Evolutionary conservation across 1,284 basidiomycete genomes (phyloP).

Genomic region (Moniliella sp.): DNA sequence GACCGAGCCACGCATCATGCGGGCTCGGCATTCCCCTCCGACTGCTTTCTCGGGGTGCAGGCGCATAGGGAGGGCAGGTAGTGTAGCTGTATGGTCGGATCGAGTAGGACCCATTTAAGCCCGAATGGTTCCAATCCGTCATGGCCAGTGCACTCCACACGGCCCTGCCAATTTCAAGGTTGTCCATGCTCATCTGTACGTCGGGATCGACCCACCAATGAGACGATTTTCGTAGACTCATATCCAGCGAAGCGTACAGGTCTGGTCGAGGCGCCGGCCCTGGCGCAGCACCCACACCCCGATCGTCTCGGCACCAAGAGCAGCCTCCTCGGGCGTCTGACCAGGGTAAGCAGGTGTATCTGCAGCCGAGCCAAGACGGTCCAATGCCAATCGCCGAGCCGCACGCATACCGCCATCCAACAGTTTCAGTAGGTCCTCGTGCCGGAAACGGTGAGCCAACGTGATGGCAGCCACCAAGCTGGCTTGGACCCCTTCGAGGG

Average conservation of each 20-base stretch:
- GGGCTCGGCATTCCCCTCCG: background rate
- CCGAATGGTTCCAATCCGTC: background rate
- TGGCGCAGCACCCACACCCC: too few relatives aligned
- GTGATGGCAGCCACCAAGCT: background rate
- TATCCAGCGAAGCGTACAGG: too few relatives aligned
- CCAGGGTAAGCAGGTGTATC: background rate
- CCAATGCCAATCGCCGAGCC: background rate
- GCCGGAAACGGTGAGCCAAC: background rate
- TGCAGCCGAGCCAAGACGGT: background rate
- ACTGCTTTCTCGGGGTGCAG: background rate
- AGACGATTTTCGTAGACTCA: too few relatives aligned
- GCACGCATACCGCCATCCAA: background rate
- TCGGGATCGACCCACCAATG: background rate
- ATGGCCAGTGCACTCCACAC: background rate
- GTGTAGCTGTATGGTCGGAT: background rate
- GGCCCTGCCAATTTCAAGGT: background rate
- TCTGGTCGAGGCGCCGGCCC: too few relatives aligned
- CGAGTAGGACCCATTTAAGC: background rate
- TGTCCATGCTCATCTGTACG: background rate
- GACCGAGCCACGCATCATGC: background rate
- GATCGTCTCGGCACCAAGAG: too few relatives aligned
- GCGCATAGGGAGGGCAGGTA: background rate
- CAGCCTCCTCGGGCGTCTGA: background rate
- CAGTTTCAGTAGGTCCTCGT: background rate
- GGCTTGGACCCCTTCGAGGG: background rate